phyloP scores from a whole-genome alignment of 1,139 yeast genomes.

The Candida sp. region DNA sequence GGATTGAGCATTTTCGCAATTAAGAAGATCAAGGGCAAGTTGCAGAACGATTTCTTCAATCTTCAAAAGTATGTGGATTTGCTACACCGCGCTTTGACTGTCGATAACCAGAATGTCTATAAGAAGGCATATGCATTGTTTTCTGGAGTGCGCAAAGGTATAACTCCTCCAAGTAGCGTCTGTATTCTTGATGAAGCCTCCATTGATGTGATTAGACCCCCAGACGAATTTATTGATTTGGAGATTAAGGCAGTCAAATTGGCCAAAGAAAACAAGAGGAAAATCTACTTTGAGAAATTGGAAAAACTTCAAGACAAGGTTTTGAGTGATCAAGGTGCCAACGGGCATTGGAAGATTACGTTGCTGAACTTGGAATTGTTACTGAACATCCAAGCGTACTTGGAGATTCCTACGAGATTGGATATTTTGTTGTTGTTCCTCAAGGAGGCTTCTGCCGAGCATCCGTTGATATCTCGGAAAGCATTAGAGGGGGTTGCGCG shows the following conservation, averaged over 20 bases:
- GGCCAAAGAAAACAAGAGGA: slow-evolving; percentile 64
- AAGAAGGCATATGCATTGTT: slow-evolving; percentile 55
- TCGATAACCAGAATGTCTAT: slow-evolving; percentile 62
- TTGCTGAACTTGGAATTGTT: slow-evolving; percentile 59
- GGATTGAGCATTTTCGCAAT: slow-evolving; percentile 62
- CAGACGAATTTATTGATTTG: slow-evolving; percentile 57
- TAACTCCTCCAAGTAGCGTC: slow-evolving; percentile 63
- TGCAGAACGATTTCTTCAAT: slow-evolving; percentile 62
- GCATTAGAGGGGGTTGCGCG: slow-evolving; percentile 68
- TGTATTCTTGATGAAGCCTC: slow-evolving; percentile 55
- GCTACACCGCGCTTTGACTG: slow-evolving; percentile 59
- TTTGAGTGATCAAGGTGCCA: slow-evolving; percentile 35
- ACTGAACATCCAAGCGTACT: slow-evolving; percentile 56
- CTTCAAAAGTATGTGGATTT: slow-evolving; percentile 49
- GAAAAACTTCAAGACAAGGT: slow-evolving; percentile 48
- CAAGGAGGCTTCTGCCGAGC: slow-evolving; percentile 63
- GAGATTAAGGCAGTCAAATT: slow-evolving; percentile 58
- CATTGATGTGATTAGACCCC: slow-evolving; percentile 64
- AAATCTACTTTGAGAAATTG: slow-evolving; percentile 42
- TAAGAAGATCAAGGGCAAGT: slow-evolving; percentile 55
- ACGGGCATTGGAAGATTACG: slow-evolving; percentile 73
- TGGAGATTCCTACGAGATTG: slow-evolving; percentile 51
- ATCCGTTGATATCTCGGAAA: slow-evolving; percentile 71
- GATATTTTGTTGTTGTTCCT: slow-evolving; percentile 53
- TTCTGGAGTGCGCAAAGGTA: slow-evolving; percentile 45